These are phyloP conservation scores for Flaveria floridana DNA, from an alignment of 140 eudicot genomes.

Conservation along the genomic window DNA sequence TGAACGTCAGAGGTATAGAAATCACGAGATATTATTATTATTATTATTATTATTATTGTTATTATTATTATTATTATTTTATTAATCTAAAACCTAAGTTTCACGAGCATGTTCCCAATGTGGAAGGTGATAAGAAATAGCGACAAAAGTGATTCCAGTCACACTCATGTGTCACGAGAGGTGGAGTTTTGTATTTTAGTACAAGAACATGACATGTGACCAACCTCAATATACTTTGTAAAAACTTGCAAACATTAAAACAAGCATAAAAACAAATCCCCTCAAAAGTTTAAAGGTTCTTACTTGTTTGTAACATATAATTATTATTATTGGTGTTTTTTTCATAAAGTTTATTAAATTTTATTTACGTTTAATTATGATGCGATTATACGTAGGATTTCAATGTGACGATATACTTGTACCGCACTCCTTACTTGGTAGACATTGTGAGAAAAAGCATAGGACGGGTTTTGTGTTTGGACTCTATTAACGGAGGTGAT, in stretches of 20 bases:
- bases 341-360: not conserved
- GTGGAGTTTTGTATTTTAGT: constrained; percentile 38
- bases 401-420: constrained; percentile 43
- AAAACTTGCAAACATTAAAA: constrained; percentile 30
- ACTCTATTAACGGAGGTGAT: constrained; percentile 53
- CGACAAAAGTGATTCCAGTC: constrained; percentile 38
- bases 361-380: too few species aligned
- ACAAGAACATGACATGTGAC: constrained; percentile 39
- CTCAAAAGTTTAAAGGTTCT: not conserved
- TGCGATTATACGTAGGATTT: constrained; percentile 43
- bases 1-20: not conserved
- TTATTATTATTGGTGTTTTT: not conserved
- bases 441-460: constrained; percentile 43
- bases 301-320: not conserved
- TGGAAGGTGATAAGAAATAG: constrained; percentile 34
- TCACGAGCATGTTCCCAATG: constrained; percentile 37
- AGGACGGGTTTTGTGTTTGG: constrained; percentile 49
- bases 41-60: not conserved
- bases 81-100: not conserved
- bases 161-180: constrained; percentile 35
- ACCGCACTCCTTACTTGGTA: constrained; percentile 54
- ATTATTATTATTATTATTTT: not conserved
- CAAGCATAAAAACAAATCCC: constrained; percentile 35
- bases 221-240: constrained; percentile 34
- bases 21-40: not conserved